A percentile compares a stretch with the other conserved stretches of the same genome.
Evolutionary conservation across 768 basidiomycete species (phyloP).

Genomic region (Boletus edulis): DNA sequence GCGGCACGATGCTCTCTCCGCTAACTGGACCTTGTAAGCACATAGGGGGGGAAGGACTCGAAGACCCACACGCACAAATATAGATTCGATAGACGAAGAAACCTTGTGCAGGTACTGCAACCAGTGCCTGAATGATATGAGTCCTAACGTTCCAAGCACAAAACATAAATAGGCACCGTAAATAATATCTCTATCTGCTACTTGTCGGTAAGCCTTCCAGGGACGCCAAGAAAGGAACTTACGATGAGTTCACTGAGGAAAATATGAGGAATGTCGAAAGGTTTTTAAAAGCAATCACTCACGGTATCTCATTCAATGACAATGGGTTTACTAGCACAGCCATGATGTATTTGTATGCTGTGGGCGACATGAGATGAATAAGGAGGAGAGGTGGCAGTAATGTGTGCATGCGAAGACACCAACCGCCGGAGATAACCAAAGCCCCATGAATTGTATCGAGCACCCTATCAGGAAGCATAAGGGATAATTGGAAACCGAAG

Average conservation of each 20-base stretch:
- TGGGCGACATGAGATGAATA: neutral
- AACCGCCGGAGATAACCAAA: slow-evolving; percentile 4
- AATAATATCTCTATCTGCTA: slow-evolving; percentile 4
- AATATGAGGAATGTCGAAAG: neutral
- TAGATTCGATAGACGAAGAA: slow-evolving; percentile 12
- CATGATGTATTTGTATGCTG: slow-evolving; percentile 3
- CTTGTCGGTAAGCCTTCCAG: neutral
- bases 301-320: neutral
- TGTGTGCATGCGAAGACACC: neutral
- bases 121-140: slow-evolving; percentile 1
- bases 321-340: neutral
- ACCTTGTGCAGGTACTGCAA: slow-evolving; percentile 1
- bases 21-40: neutral
- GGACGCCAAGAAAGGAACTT: neutral
- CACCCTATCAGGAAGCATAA: neutral
- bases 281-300: neutral
- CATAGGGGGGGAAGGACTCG: neutral
- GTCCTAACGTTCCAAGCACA: no score
- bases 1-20: neutral
- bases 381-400: neutral
- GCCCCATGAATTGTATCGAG: slow-evolving; percentile 9
- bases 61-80: neutral
- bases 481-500: rapidly evolving
- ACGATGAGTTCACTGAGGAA: slow-evolving; percentile 9
- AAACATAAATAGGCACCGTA: neutral